Conservation (phyloP, 1,284 basidiomycete species). For the Tetrapyrgos nigripes region DNA sequence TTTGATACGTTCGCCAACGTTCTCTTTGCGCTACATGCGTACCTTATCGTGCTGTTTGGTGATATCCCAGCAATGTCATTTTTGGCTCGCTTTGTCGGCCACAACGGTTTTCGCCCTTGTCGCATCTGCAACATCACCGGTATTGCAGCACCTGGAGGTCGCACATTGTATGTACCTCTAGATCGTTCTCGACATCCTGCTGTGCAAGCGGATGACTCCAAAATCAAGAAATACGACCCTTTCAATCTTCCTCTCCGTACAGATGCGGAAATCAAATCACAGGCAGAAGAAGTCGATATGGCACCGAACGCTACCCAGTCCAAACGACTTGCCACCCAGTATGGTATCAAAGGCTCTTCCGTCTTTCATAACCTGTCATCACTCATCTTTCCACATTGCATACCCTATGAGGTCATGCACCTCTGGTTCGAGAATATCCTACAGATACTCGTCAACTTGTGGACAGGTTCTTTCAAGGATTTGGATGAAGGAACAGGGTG, state of each 20-base stretch:
- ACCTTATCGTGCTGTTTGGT: conserved; percentile 46
- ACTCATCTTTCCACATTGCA: conserved; percentile 6
- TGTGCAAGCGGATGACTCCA: too few species aligned
- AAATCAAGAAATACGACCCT: too few species aligned
- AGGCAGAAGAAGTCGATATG: too few species aligned
- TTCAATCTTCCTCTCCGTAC: too few species aligned
- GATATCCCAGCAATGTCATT: conserved; percentile 57
- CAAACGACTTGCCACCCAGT: conserved; percentile 36
- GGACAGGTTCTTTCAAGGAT: conserved; percentile 39
- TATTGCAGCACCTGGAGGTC: too few species aligned
- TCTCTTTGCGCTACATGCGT: conserved; percentile 43
- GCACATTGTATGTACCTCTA: too few species aligned
- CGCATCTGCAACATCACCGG: too few species aligned
- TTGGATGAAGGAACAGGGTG: conserved; percentile 31
- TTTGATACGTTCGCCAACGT: conserved; percentile 33
- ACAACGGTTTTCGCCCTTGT: too few species aligned
- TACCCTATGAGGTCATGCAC: conserved; percentile 20
- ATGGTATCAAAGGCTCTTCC: conserved; percentile 33
- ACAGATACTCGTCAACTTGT: conserved; percentile 45
- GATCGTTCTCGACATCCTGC: conserved; percentile 48
- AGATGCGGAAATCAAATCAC: too few species aligned
- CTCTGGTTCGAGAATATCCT: conserved; percentile 34
- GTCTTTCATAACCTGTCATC: conserved; percentile 3
- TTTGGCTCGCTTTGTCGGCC: too few species aligned
- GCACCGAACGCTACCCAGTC: conserved; percentile 24